phyloP scores from a whole-genome alignment of 257 asterid genomes.

The Nicotiana benthamiana region DNA sequence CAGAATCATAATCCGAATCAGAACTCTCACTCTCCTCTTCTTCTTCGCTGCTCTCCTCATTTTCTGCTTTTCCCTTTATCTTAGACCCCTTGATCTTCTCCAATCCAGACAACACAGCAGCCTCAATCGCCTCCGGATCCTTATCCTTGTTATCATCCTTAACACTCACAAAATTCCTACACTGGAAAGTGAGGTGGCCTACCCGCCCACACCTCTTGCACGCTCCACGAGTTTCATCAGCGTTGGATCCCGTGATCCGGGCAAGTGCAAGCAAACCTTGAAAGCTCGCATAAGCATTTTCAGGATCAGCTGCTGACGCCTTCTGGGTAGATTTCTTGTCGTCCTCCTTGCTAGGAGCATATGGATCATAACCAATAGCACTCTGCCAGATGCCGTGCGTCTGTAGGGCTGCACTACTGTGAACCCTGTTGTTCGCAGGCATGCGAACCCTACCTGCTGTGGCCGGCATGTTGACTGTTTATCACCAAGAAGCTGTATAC shows the following conservation, averaged over 20 bases:
- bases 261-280: slow-evolving; percentile 93
- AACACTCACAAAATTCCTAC: slow-evolving; percentile 86
- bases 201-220: slow-evolving; percentile 93
- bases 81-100: slow-evolving; percentile 48
- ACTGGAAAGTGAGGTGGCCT: slow-evolving; percentile 87
- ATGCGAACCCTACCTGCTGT: slow-evolving; percentile 99
- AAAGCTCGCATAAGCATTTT: slow-evolving; percentile 79
- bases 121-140: slow-evolving; percentile 48
- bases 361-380: slow-evolving; percentile 95
- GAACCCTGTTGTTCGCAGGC: slow-evolving; percentile 99
- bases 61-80: slow-evolving; percentile 21
- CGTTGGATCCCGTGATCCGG: slow-evolving; percentile 73
- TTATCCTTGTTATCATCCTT: slow-evolving; percentile 47
- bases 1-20: slow-evolving; percentile 76
- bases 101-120: slow-evolving; percentile 60
- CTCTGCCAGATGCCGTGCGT: slow-evolving; percentile 99
- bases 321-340: slow-evolving; percentile 27
- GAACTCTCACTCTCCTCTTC: slow-evolving; percentile 72
- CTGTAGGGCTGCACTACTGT: slow-evolving; percentile 97
- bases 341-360: slow-evolving; percentile 84
- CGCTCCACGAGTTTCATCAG: slow-evolving; percentile 84
- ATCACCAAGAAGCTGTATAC: slow-evolving; percentile 1
- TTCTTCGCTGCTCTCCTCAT: slow-evolving; percentile 49
- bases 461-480: slow-evolving; percentile 68
- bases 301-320: slow-evolving; percentile 47